These are phyloP conservation scores for Bruguiera gymnorhiza DNA, from an alignment of 345 rosid genomes.

Conservation along the genomic window DNA sequence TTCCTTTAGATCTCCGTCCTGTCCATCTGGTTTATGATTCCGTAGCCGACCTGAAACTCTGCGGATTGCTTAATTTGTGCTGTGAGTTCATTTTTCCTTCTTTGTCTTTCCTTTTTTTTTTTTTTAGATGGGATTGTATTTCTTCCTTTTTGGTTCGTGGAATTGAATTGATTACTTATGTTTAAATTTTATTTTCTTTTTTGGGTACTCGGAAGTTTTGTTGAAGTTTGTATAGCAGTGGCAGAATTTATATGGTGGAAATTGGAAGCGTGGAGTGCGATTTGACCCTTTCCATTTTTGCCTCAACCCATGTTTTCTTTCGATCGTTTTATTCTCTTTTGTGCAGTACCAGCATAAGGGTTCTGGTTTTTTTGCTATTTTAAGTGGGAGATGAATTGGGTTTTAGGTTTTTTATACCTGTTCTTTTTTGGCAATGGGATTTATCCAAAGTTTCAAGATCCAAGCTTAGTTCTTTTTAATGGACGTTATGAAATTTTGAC, in stretches of 20 bases:
- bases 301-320: not conserved
- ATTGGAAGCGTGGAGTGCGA: constrained; percentile 20
- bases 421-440: not conserved
- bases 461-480: not conserved
- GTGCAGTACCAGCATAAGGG: constrained; percentile 4
- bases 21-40: constrained; percentile 29
- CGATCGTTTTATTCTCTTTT: constrained; percentile 10
- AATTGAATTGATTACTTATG: constrained; percentile 17
- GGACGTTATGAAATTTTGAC: not conserved
- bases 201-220: not conserved
- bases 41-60: constrained; percentile 27
- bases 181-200: not conserved
- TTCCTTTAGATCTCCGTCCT: constrained; percentile 55
- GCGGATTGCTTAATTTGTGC: constrained; percentile 17
- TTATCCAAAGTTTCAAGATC: not conserved
- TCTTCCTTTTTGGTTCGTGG: not conserved
- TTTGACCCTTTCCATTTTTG: constrained; percentile 21
- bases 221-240: not conserved
- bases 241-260: not conserved
- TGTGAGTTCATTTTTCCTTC: constrained; percentile 28
- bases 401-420: constrained; percentile 6
- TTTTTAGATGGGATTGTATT: not conserved
- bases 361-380: constrained; percentile 1
- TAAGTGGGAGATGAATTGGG: constrained; percentile 13
- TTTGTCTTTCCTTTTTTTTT: not conserved